Conservation (phyloP, 2,329 filamentous ascomycete species). For the Sphaerulina vaccinii region DNA sequence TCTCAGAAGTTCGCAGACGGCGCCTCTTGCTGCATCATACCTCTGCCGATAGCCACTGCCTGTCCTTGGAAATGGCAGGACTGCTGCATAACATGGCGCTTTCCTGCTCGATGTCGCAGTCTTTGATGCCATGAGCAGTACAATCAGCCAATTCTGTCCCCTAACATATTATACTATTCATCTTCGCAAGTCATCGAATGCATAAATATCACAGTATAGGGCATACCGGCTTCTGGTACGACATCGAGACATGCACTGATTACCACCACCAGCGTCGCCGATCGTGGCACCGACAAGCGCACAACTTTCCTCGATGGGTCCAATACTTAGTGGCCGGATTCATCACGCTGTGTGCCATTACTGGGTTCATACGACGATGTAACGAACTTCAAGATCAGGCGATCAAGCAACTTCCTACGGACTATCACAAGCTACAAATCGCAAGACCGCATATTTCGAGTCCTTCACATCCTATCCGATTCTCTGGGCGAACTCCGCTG, state of each 20-base stretch:
- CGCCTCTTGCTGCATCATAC: background rate
- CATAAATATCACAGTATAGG: conserved; percentile 2
- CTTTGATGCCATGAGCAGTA: no score
- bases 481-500: background rate
- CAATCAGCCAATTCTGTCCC: no score
- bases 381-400: conserved; percentile 19
- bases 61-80: background rate
- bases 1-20: no score
- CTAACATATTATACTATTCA: no score
- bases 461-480: conserved; percentile 12
- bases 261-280: conserved; percentile 4
- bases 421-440: conserved; percentile 13
- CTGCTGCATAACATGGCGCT: no score
- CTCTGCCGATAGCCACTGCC: conserved; percentile 4
- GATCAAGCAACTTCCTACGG: conserved; percentile 17
- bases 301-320: conserved; percentile 11
- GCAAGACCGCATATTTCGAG: background rate
- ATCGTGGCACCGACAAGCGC: conserved; percentile 10
- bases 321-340: conserved; percentile 1
- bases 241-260: conserved; percentile 3
- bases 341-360: conserved; percentile 2
- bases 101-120: no score
- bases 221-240: conserved; percentile 8
- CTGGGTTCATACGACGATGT: conserved; percentile 14
- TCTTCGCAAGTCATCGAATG: no score